Evolutionary conservation across 176 grass and related monocot species (phyloP).

Genomic region (Oryza coarctata): DNA sequence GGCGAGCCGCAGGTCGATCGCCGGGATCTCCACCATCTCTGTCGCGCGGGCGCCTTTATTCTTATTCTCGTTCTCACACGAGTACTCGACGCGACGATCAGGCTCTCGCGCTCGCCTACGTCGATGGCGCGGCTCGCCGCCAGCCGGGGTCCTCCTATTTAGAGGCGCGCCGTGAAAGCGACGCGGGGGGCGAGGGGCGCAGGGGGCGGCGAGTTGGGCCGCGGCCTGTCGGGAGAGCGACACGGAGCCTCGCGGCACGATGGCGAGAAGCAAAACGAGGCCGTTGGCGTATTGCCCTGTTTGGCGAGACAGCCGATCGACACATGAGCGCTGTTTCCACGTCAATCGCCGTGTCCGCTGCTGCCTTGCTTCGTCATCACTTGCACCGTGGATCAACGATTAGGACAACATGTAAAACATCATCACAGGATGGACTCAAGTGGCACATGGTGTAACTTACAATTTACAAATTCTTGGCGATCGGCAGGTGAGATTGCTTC

Average conservation of each 20-base stretch:
- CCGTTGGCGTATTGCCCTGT: neutral
- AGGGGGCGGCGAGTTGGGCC: neutral
- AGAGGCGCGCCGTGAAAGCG: neutral
- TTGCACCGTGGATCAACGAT: neutral
- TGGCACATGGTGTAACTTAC: too few species aligned
- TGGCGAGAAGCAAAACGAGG: neutral
- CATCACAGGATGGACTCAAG: too few species aligned
- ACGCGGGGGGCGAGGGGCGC: neutral
- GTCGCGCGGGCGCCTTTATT: neutral
- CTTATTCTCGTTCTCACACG: neutral
- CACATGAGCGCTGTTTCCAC: neutral
- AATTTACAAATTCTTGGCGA: neutral
- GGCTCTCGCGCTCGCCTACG: neutral
- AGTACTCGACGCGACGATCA: neutral
- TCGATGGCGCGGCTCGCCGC: neutral
- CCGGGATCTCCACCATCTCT: constrained; percentile 38
- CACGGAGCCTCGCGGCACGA: neutral
- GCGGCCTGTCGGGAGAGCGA: constrained; percentile 19
- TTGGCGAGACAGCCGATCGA: constrained; percentile 8
- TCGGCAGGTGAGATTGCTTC: neutral
- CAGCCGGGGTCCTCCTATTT: neutral
- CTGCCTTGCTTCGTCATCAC: neutral
- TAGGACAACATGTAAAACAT: neutral
- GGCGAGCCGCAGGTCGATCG: constrained; percentile 45
- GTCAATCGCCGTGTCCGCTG: neutral